Percentiles rank a stretch among this genome's conserved stretches.
Evolutionary conservation across 441 rosid species (phyloP).

Genomic region (Erodium moschatum): DNA sequence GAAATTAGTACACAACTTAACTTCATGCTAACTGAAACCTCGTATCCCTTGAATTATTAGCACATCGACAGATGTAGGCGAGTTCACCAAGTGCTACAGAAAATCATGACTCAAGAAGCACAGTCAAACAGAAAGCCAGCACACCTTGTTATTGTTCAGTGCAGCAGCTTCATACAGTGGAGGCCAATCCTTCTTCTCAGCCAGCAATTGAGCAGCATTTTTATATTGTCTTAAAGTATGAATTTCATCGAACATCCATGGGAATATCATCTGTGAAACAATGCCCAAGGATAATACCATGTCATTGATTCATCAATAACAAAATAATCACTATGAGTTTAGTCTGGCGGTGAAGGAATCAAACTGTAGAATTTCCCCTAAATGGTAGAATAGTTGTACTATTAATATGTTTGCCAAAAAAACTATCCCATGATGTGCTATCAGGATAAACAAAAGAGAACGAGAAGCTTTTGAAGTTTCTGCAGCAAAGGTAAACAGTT

Average conservation of each 20-base stretch:
- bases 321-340: slow-evolving; percentile 6
- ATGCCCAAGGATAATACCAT: neutral
- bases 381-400: neutral
- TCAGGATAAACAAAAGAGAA: neutral
- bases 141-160: slow-evolving; percentile 58
- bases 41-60: neutral
- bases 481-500: neutral
- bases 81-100: neutral
- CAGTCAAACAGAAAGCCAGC: slow-evolving; percentile 7
- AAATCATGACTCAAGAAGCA: slow-evolving; percentile 1
- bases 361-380: neutral
- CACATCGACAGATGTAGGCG: neutral
- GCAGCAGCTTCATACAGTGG: slow-evolving; percentile 42
- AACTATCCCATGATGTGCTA: neutral
- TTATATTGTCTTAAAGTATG: slow-evolving; percentile 60
- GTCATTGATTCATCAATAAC: neutral
- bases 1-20: neutral
- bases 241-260: slow-evolving; percentile 86
- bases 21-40: neutral
- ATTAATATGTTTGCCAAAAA: neutral
- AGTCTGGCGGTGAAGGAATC: slow-evolving; percentile 5
- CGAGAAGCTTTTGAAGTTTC: neutral
- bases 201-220: slow-evolving; percentile 53
- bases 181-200: slow-evolving; percentile 80
- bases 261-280: slow-evolving; percentile 67